Base-by-base conservation (phyloP, 306 rosid genomes). In the Cucumis cinereus region DNA sequence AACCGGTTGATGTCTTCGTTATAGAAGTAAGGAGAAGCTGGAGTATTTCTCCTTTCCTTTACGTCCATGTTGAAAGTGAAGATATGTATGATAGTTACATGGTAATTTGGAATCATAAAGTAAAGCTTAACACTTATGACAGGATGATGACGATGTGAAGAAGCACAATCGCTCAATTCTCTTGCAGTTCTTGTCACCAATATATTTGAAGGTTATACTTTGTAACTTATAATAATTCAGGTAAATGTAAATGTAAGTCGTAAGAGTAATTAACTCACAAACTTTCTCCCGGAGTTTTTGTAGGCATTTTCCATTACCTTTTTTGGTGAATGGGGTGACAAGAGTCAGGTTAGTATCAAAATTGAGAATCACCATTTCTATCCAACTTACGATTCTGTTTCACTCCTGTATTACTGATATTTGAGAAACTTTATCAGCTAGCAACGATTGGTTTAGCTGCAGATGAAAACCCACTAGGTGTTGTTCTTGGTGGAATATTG, bases 281-380 rank as follows among this genome's bases (percentile, higher is more conserved):
- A 63, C 35, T 78, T 80, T 72, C 75, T 70, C 53, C 47, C 74
- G 60, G 69, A 77, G 63, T 59, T 77, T 41, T 40, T 81, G 52
- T 86, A 93, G 97, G 98, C 97, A 76, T 93, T 93, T 87, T 93
- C 98, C 52, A 88, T 93, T 83, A 91, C 88, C 0, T 93, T 93
- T 78, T 93, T 93, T n/a, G 98, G 98, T 60, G 98, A 93, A 87
- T 93, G 98, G 98, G 97, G 97, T 76, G 97, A 93, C 90, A 93
- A 86, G 86, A 93, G 98, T 81, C 98, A 93, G 94, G 98, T 93
- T 80, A 87, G 83, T 52, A 45, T 78, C 53, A 75, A 41, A 50
- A 10, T 8, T 43, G 70, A 64, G 79, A 71, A 14, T 28, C 28
- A 43, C 36, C 59, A 7, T 75, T 24, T 28, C 55, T 66, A 12